Conservation (phyloP, 1,139 yeast species). For the Diutina pseudorugosa region DNA sequence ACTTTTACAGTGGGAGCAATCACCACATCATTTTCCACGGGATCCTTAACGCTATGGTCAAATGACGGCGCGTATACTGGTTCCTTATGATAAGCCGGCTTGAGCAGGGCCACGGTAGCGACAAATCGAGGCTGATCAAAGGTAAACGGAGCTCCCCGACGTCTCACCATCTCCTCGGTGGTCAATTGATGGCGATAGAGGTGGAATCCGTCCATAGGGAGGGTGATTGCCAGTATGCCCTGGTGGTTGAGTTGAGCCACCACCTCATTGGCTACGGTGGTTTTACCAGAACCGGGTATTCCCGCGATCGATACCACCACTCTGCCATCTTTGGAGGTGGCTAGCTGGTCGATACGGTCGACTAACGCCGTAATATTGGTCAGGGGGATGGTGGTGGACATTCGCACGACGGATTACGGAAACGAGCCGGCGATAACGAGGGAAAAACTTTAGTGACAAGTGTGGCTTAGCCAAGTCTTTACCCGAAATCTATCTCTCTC, state of each 20-base stretch:
- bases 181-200: slow-evolving; percentile 40
- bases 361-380: background rate
- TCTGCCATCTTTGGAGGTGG: background rate
- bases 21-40: slow-evolving; percentile 37
- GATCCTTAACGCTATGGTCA: slow-evolving; percentile 62
- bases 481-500: no score
- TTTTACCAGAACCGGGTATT: slow-evolving; percentile 76
- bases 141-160: slow-evolving; percentile 81
- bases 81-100: background rate
- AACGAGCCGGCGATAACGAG: background rate
- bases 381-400: background rate
- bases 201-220: slow-evolving; percentile 76
- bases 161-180: slow-evolving; percentile 41
- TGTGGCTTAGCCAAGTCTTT: background rate
- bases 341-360: background rate
- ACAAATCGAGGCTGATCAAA: slow-evolving; percentile 47
- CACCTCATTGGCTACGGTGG: slow-evolving; percentile 41
- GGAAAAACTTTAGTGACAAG: no score
- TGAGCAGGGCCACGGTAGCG: slow-evolving; percentile 10
- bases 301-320: slow-evolving; percentile 47
- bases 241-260: slow-evolving; percentile 11
- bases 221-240: slow-evolving; percentile 15
- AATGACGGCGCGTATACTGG: slow-evolving; percentile 50
- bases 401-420: background rate
- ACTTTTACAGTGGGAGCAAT: slow-evolving; percentile 34